Evolutionary conservation across 331 rosid species (phyloP), one percentile per base, ranked within the genome.

Genomic region (Malus hybrid): DNA sequence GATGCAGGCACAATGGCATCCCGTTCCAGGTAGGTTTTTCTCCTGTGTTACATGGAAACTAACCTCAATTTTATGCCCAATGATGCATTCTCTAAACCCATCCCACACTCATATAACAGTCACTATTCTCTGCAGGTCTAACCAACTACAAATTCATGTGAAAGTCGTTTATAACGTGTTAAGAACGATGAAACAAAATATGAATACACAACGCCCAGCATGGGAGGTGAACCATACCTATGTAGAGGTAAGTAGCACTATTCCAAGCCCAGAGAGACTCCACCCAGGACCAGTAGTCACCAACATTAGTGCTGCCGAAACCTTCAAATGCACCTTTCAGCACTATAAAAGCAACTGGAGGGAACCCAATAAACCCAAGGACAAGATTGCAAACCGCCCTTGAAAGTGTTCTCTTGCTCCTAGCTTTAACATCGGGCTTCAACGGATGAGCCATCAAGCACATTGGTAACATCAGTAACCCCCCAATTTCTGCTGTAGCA

Each of bases 181-280:
- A 91, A 87, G 86, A 88, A 76, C 63, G 86, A 84, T 90, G 96
- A 79, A 90, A 75, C 50, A 90, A 80, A 79, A 91, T 79, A 76
- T 85, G 82, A 76, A 87, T 72, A 75, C 98, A 94, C 55, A 94
- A 79, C 34, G 84, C 84, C 98, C 96, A 94, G 87, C 96, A 94
- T 74, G 98, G 98, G 36, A 94, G 84, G 83, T 94, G 92, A 83
- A 94, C 83, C 83, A 90, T 79, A 73, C 90, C 93, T 20, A 91
- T 76, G 65, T 80, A 94, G 69, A 94, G 90, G 85, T 91, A 94
- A 74, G 97, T 90, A 22, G 96, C 98, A 85, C 98, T 91, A 70
- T 84, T 94, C 98, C 98, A 94, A 63, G 85, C 81, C 97, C 98
- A 94, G 71, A 94, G 97, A 73, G 93, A 86, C 83, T 91, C 97